Base-by-base conservation (phyloP, 73 alveolate species). In the Tetrahymena elliotti region DNA sequence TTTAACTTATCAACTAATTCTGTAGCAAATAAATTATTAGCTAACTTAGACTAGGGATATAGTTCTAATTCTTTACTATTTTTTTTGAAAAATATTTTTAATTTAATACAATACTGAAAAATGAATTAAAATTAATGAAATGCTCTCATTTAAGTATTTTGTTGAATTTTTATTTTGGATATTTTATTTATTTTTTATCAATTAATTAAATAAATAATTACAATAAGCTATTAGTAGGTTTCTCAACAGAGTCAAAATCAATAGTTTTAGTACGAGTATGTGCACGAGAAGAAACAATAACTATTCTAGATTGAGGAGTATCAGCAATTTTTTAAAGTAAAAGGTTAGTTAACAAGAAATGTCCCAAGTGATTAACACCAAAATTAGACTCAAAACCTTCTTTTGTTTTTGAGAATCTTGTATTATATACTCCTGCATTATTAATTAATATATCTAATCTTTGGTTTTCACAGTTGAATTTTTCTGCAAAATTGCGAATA, bases 381-480 rank as follows among this genome's bases (percentile, higher is more conserved):
- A 82, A 93, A 31, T 68, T 92, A 93, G 93, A 92, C 33, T 95
- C 94, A 93, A 92, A 97, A 52, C 97, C 97, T 96, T 97, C 95
- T 97, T 95, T 93, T 52, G 98, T 97, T 35, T 93, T 88, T 54
- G 41, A 33, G 52, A 94, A 93, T 36, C 93, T 39, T 37, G 84
- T 24, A 54, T 94, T 54, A 40, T 53, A 93, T 10, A 94, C 84
- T 13, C 98, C 98, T 52, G 98, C 98, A 96, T 96, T 96, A 92
- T 96, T 96, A 35, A 96, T 96, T 33, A 96, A 94, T 22, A 95
- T 95, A 95, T 96, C 98, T 16, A 96, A 94, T 93, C 93, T 96
- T 3, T 93, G 93, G 84, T 95, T 93, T 33, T 93, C 93, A 38
- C 53, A 33, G 84, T 95, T 95, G 20, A 96, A 93, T 84, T 95